Conservation (phyloP, 768 basidiomycete genomes). For the Coprinellus aureogranulatus region DNA sequence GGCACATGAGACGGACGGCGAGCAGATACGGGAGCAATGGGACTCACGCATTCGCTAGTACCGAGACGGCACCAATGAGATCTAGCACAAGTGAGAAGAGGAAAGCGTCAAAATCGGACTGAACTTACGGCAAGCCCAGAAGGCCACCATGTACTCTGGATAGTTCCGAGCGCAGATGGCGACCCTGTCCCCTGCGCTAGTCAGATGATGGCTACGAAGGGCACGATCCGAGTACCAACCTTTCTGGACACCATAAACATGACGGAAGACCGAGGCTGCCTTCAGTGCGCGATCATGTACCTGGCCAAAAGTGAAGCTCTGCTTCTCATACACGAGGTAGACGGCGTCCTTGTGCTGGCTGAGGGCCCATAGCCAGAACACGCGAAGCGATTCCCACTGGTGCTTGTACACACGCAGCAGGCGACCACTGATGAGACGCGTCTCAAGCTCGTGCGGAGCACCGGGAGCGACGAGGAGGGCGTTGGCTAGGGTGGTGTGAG, state of each 20-base stretch:
- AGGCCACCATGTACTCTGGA: slow-evolving; percentile 44
- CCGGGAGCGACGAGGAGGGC: slow-evolving; percentile 39
- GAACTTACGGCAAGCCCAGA: slow-evolving; percentile 47
- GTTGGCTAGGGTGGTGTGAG: slow-evolving; percentile 21
- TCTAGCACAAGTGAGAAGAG: slow-evolving; percentile 20
- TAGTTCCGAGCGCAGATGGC: slow-evolving; percentile 49
- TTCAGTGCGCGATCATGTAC: slow-evolving; percentile 34
- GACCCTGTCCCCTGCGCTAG: slow-evolving; percentile 35
- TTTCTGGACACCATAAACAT: slow-evolving; percentile 49
- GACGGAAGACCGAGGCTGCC: slow-evolving; percentile 34
- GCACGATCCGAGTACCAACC: slow-evolving; percentile 21
- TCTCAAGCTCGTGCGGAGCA: slow-evolving; percentile 41
- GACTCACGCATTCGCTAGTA: slow-evolving; percentile 46
- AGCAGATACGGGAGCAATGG: not conserved
- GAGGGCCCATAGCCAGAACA: slow-evolving; percentile 43
- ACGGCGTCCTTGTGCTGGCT: slow-evolving; percentile 35
- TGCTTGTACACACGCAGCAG: slow-evolving; percentile 53
- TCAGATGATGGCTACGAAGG: not conserved
- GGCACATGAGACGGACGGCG: not conserved
- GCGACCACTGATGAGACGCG: slow-evolving; percentile 40
- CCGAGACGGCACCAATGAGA: slow-evolving; percentile 48
- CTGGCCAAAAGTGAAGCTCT: slow-evolving; percentile 43
- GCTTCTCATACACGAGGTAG: slow-evolving; percentile 50
- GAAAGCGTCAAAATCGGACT: not conserved
- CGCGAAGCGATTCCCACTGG: slow-evolving; percentile 45